phyloP scores from a whole-genome alignment of 148 eudicot species.

The Rhododendron williamsianum region DNA sequence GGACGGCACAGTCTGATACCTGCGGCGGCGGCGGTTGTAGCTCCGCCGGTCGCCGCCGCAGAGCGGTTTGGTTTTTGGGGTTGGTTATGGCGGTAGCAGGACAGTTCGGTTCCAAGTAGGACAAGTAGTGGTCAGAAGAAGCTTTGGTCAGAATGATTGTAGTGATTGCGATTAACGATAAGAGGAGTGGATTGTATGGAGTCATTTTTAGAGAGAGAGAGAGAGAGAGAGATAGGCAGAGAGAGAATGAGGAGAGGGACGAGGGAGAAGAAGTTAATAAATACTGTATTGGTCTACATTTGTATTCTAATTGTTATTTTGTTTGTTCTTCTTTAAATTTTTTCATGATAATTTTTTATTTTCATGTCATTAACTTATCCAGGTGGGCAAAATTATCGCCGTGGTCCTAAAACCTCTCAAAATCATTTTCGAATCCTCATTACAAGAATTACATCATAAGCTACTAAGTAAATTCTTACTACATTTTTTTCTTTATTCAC shows the following conservation, averaged over 20 bases:
- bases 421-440: too few relatives aligned
- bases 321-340: too few relatives aligned
- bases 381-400: too few relatives aligned
- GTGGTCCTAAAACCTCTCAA: too few relatives aligned
- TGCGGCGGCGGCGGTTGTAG: not conserved
- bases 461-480: too few relatives aligned
- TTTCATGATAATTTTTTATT: too few relatives aligned
- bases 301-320: too few relatives aligned
- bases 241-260: not conserved
- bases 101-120: not conserved
- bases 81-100: not conserved
- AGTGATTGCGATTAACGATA: not conserved
- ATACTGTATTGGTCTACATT: too few relatives aligned
- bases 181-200: not conserved
- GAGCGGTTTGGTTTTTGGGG: not conserved
- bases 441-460: too few relatives aligned
- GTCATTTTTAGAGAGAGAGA: not conserved
- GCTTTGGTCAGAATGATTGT: slow-evolving; percentile 1
- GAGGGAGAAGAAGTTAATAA: not conserved
- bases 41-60: not conserved
- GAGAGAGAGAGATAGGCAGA: not conserved
- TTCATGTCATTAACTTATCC: too few relatives aligned
- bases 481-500: too few relatives aligned
- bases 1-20: not conserved
- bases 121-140: not conserved